Percentiles rank a stretch among this genome's conserved stretches.
Conservation (phyloP, 805 yeast species). For the Yamadazyma tumulicola region DNA sequence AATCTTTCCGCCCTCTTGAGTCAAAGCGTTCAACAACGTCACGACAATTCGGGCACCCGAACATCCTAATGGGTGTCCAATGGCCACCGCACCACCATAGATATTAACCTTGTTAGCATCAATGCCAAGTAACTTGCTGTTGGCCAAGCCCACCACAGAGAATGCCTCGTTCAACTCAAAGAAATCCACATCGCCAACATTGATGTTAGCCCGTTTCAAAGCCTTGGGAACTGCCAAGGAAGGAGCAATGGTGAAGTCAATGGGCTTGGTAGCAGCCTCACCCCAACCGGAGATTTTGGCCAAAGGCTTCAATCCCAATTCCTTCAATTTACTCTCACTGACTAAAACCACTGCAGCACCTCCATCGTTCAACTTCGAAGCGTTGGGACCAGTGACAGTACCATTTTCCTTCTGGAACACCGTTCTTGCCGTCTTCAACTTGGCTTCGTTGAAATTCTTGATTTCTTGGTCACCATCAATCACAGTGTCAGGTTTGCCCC, state of each 20-base stretch:
- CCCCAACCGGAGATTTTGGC: constrained; percentile 94
- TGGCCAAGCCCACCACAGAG: constrained; percentile 93
- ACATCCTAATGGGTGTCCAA: constrained; percentile 94
- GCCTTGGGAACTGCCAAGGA: constrained; percentile 95
- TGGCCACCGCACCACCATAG: constrained; percentile 94
- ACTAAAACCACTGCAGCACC: constrained; percentile 92
- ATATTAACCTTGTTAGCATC: constrained; percentile 71
- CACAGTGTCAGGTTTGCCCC: constrained; percentile 61
- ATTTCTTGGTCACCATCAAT: constrained; percentile 83
- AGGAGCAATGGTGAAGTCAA: constrained; percentile 96
- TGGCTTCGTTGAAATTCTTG: constrained; percentile 70
- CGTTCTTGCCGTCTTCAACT: constrained; percentile 77
- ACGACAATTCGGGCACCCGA: constrained; percentile 93
- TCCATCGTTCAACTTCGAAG: constrained; percentile 96
- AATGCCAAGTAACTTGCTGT: constrained; percentile 64
- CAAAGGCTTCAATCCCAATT: constrained; percentile 81
- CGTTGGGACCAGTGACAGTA: constrained; percentile 95
- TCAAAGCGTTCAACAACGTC: constrained; percentile 74
- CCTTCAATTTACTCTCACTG: constrained; percentile 78
- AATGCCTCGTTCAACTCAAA: constrained; percentile 98
- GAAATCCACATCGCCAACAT: constrained; percentile 70
- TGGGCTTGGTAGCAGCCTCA: constrained; percentile 95
- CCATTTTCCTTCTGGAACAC: constrained; percentile 90
- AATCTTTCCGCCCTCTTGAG: constrained; percentile 73
- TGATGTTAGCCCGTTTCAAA: constrained; percentile 74